These are phyloP conservation scores for Annulohypoxylon truncatum DNA, from an alignment of 2,329 filamentous ascomycete species.

Conservation along the genomic window DNA sequence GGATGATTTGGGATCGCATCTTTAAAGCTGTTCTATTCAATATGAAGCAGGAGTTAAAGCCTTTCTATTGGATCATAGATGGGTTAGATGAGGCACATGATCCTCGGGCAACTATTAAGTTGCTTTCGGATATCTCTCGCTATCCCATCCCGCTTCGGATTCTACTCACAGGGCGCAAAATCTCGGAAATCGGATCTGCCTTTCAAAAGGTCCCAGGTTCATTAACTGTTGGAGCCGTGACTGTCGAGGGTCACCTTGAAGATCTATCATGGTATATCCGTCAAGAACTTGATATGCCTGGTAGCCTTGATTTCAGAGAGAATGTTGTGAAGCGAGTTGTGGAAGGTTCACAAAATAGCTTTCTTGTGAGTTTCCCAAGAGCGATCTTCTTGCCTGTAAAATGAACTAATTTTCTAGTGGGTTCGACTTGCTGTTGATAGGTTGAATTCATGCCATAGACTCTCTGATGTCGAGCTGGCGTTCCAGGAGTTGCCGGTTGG, in stretches of 20 bases:
- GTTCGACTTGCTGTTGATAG: constrained; percentile 13
- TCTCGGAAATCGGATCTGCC: no score
- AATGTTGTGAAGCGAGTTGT: constrained; percentile 30
- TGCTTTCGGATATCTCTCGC: no score
- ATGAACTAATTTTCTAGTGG: constrained; percentile 13
- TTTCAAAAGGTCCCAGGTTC: no score
- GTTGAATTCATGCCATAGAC: constrained; percentile 28
- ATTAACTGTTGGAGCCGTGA: no score
- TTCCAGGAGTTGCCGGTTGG: constrained; percentile 31
- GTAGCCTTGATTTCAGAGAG: constrained; percentile 33
- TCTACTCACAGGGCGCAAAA: constrained; percentile 33
- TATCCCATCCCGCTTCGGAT: constrained; percentile 47
- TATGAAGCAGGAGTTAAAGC: not conserved
- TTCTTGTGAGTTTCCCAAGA: constrained; percentile 15
- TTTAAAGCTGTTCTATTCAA: not conserved
- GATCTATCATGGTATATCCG: no score
- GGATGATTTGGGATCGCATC: no score
- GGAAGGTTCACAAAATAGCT: constrained; percentile 12
- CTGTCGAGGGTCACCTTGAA: no score
- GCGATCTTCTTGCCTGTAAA: not conserved
- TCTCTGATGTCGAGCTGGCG: constrained; percentile 24
- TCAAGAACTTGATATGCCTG: constrained; percentile 28
- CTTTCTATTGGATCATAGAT: constrained; percentile 56
- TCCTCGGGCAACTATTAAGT: constrained; percentile 35
- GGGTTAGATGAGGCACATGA: constrained; percentile 54